Conservation (phyloP, 2,329 filamentous ascomycete species). For the Macrophomina pseudophaseolina region DNA sequence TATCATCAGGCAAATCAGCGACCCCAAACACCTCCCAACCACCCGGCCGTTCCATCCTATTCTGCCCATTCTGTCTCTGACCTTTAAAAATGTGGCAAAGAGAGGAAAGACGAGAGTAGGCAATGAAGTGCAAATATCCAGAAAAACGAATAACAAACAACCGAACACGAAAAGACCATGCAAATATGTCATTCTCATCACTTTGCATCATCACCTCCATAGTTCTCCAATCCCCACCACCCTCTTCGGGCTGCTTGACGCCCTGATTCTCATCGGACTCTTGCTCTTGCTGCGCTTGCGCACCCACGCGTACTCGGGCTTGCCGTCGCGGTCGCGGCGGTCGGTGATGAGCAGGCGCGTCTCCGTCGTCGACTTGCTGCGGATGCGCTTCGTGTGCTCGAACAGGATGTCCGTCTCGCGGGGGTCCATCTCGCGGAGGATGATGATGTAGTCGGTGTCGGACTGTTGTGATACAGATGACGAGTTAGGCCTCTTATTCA, state of each 20-base stretch:
- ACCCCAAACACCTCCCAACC: not conserved
- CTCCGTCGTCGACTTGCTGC: conserved; percentile 35
- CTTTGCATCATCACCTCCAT: not conserved
- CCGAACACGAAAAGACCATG: not conserved
- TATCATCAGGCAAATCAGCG: not conserved
- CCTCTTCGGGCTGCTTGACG: conserved; percentile 29
- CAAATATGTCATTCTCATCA: not conserved
- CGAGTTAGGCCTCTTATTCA: not conserved
- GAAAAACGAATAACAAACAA: not conserved
- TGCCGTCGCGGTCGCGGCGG: conserved; percentile 40
- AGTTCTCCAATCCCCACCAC: conserved; percentile 35
- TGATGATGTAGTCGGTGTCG: conserved; percentile 56
- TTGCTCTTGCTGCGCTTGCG: conserved; percentile 31
- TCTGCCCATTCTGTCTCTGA: not conserved
- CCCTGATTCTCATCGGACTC: conserved; percentile 15
- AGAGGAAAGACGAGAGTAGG: not conserved
- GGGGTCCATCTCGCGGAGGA: conserved; percentile 55
- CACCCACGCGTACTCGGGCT: conserved; percentile 54
- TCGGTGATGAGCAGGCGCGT: conserved; percentile 50
- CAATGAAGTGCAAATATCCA: not conserved
- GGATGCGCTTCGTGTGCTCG: conserved; percentile 55
- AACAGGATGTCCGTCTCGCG: conserved; percentile 56
- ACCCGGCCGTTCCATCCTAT: not conserved
- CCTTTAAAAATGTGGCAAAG: not conserved
- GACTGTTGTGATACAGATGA: conserved; percentile 33